A percentile compares a stretch with the other conserved stretches of the same genome.
Evolutionary conservation across 768 basidiomycete genomes (phyloP).

Genomic region (Tulasnella sp.): DNA sequence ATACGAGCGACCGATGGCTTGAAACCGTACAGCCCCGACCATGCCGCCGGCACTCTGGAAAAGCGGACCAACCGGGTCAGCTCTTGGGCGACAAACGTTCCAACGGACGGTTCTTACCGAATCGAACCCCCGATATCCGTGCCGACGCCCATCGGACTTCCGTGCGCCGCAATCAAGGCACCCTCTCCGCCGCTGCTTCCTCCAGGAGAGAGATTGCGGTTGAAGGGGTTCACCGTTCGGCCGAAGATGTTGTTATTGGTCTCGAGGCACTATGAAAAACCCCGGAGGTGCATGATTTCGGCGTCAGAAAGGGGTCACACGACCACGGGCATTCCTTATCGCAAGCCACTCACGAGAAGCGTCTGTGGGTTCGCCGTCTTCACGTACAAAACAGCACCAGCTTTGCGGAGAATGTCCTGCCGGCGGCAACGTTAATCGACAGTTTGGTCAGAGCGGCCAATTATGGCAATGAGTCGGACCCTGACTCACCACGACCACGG

Average conservation of each 20-base stretch:
- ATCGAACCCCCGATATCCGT: conserved; percentile 45
- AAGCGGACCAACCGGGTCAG: not conserved
- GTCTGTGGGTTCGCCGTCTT: conserved; percentile 46
- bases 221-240: conserved; percentile 41
- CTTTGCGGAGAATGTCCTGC: conserved; percentile 36
- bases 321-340: not conserved
- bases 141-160: conserved; percentile 37
- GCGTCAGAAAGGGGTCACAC: conserved; percentile 22
- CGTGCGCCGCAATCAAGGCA: conserved; percentile 40
- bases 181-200: conserved; percentile 46
- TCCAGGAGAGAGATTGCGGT: conserved; percentile 38
- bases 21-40: conserved; percentile 39
- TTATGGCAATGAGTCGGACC: not conserved
- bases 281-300: conserved; percentile 17
- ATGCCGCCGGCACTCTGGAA: conserved; percentile 34
- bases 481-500: conserved; percentile 20
- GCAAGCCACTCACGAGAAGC: conserved; percentile 36
- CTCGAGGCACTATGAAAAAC: conserved; percentile 39
- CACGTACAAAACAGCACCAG: conserved; percentile 41
- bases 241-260: conserved; percentile 47
- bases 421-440: not conserved
- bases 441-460: not conserved
- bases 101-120: conserved; percentile 4
- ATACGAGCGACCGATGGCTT: conserved; percentile 45
- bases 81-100: not conserved